Percentiles rank a stretch among this genome's conserved stretches.
phyloP scores from a whole-genome alignment of 306 rosid genomes.

The Heteromeles arbutifolia region DNA sequence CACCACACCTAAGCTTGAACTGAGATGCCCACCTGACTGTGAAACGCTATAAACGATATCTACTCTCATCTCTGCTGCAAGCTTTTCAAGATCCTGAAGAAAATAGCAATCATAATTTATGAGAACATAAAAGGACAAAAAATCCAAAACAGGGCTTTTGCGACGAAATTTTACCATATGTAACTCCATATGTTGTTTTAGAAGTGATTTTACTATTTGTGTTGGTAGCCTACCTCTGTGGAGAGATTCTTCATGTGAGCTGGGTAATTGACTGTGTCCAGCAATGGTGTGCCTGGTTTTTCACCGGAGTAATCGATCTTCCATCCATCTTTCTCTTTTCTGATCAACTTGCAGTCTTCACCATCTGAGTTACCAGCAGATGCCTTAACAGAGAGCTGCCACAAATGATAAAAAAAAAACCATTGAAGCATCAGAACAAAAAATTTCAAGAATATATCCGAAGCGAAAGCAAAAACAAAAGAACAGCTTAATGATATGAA shows the following conservation, averaged over 20 bases:
- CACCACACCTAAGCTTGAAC: constrained; percentile 91
- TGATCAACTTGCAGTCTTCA: constrained; percentile 30
- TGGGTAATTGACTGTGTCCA: constrained; percentile 77
- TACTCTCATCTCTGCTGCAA: constrained; percentile 76
- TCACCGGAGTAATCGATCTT: constrained; percentile 43
- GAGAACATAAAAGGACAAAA: no score
- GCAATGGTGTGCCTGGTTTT: constrained; percentile 70
- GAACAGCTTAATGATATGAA: neutral
- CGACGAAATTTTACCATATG: neutral
- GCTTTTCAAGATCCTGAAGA: constrained; percentile 72
- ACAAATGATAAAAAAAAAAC: neutral
- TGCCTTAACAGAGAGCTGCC: constrained; percentile 55
- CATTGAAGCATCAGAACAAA: constrained; percentile 4
- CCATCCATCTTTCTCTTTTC: constrained; percentile 48
- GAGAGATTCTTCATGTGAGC: constrained; percentile 76
- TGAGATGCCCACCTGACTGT: constrained; percentile 80
- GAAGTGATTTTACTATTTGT: neutral
- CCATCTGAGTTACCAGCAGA: constrained; percentile 31
- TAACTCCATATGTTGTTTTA: neutral
- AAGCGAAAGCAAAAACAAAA: neutral
- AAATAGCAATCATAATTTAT: no score
- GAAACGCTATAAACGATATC: constrained; percentile 67
- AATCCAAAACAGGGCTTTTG: neutral
- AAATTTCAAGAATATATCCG: neutral
- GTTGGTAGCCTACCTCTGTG: constrained; percentile 34